Percentiles rank a stretch among this genome's conserved stretches.
Conservation (phyloP, 305 asterid genomes). For the Solanum hybrid region DNA sequence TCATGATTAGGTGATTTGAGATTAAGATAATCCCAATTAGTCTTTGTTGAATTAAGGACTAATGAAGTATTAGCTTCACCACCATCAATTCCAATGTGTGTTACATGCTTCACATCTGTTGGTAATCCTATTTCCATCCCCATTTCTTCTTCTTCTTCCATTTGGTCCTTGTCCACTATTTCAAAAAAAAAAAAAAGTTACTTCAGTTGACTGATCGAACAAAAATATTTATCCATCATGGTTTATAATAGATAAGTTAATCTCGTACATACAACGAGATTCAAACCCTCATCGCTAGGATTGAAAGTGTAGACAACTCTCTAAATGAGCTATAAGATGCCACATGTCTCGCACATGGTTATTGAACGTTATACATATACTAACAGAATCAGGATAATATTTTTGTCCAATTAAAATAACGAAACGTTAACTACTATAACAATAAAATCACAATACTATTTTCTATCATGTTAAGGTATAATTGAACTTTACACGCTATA, state of each 20-base stretch:
- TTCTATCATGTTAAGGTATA: background rate
- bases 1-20: background rate
- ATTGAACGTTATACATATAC: background rate
- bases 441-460: background rate
- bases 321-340: background rate
- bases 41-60: slow-evolving; percentile 27
- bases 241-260: accelerated
- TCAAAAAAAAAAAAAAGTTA: background rate
- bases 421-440: background rate
- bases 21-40: slow-evolving; percentile 1
- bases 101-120: slow-evolving; percentile 88
- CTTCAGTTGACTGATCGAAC: background rate
- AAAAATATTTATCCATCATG: background rate
- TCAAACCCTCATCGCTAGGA: background rate
- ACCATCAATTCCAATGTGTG: slow-evolving; percentile 87
- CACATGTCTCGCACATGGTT: background rate
- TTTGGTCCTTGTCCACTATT: slow-evolving; percentile 59
- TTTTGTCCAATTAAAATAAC: background rate
- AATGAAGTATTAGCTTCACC: slow-evolving; percentile 33
- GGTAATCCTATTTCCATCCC: slow-evolving; percentile 86
- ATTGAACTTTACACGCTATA: background rate
- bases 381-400: background rate
- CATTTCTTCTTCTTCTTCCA: slow-evolving; percentile 48
- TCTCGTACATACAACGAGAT: background rate
- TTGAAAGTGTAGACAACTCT: background rate